phyloP scores from a whole-genome alignment of 2,329 filamentous ascomycete species.

The Trichophyton simii region DNA sequence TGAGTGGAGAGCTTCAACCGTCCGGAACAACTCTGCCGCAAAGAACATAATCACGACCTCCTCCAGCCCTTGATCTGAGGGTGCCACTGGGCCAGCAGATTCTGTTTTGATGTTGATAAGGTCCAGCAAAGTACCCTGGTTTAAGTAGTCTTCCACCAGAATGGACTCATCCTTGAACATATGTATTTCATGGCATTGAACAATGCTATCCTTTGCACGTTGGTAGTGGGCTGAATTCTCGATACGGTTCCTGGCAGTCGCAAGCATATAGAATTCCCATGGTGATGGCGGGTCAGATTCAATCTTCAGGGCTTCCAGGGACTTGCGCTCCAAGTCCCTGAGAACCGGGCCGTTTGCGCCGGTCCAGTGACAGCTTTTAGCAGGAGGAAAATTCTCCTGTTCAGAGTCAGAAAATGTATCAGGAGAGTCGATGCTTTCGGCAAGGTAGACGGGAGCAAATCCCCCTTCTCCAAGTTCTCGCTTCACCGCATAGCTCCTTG shows the following conservation, averaged over 20 bases:
- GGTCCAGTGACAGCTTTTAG: slow-evolving; percentile 31
- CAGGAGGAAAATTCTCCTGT: slow-evolving; percentile 29
- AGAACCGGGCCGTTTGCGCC: background rate
- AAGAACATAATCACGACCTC: slow-evolving; percentile 93
- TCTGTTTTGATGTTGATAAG: slow-evolving; percentile 75
- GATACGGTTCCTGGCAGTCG: slow-evolving; percentile 63
- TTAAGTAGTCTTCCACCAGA: slow-evolving; percentile 72
- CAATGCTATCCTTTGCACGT: slow-evolving; percentile 63
- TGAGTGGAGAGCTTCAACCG: slow-evolving; percentile 71
- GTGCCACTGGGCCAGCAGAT: slow-evolving; percentile 34
- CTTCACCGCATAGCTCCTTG: slow-evolving; percentile 61
- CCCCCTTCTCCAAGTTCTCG: slow-evolving; percentile 84
- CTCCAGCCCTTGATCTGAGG: slow-evolving; percentile 59
- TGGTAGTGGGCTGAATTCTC: slow-evolving; percentile 44
- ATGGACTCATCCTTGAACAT: slow-evolving; percentile 84
- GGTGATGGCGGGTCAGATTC: slow-evolving; percentile 66
- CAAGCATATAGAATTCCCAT: slow-evolving; percentile 97
- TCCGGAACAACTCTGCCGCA: slow-evolving; percentile 77
- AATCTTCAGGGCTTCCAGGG: slow-evolving; percentile 83
- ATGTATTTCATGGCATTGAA: slow-evolving; percentile 80
- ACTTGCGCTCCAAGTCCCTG: slow-evolving; percentile 33
- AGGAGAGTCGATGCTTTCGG: slow-evolving; percentile 56
- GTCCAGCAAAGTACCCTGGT: slow-evolving; percentile 88
- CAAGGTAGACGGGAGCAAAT: slow-evolving; percentile 88
- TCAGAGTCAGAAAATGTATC: slow-evolving; percentile 23